These are phyloP conservation scores for Falciphora oryzae DNA, from an alignment of 2,329 filamentous ascomycete species.

Conservation along the genomic window DNA sequence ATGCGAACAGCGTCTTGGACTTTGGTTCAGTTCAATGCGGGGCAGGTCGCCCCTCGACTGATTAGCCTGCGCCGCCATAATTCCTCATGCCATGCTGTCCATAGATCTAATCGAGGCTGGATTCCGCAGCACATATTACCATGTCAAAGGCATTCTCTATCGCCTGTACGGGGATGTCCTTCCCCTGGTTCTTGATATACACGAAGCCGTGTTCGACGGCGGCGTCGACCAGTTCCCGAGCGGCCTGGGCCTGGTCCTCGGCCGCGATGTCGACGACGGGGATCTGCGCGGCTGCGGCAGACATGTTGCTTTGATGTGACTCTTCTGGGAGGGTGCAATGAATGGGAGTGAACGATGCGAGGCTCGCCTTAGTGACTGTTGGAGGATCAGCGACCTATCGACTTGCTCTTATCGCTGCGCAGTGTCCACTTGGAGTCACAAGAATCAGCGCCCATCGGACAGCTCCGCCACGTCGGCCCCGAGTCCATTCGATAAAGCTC, in stretches of 20 bases:
- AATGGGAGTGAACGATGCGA: not conserved
- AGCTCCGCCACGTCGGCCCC: not conserved
- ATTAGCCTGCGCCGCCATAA: slow-evolving; percentile 9
- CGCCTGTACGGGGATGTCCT: slow-evolving; percentile 58
- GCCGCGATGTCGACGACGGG: slow-evolving; percentile 78
- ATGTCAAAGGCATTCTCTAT: slow-evolving; percentile 69
- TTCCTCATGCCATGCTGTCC: slow-evolving; percentile 2
- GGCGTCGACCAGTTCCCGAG: slow-evolving; percentile 69
- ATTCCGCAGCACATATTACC: slow-evolving; percentile 37
- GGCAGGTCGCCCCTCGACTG: not conserved
- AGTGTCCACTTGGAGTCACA: not conserved
- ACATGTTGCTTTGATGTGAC: slow-evolving; percentile 2
- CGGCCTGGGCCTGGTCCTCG: slow-evolving; percentile 46
- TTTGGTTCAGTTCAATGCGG: slow-evolving; percentile 25
- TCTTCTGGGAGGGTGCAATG: not conserved
- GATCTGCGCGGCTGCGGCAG: slow-evolving; percentile 45
- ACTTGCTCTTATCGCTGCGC: not conserved
- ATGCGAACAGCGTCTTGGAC: slow-evolving; percentile 68
- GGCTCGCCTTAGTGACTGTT: not conserved
- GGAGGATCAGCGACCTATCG: no score
- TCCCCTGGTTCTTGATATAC: slow-evolving; percentile 72
- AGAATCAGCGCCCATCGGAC: not conserved
- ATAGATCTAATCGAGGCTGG: not conserved
- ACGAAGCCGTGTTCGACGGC: slow-evolving; percentile 83
- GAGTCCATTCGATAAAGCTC: not conserved